Percentiles rank a stretch among this genome's conserved stretches.
Conservation (phyloP, 768 basidiomycete species). For the Trametes cubensis region DNA sequence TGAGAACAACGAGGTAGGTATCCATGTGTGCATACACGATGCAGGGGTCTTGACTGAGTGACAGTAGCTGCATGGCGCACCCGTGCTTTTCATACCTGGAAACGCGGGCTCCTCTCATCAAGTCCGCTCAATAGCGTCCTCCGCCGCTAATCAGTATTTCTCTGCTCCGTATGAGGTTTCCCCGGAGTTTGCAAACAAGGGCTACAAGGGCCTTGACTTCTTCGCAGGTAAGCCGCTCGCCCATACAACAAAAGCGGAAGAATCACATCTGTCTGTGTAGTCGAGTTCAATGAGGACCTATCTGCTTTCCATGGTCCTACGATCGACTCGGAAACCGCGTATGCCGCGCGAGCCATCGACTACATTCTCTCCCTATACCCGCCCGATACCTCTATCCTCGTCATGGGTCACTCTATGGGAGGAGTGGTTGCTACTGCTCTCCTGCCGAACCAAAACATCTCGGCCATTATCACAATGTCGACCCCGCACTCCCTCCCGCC, state of each 20-base stretch:
- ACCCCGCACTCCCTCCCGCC: constrained; percentile 90
- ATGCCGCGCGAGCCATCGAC: constrained; percentile 67
- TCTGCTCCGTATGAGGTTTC: constrained; percentile 59
- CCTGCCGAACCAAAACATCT: constrained; percentile 66
- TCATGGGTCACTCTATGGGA: constrained; percentile 98
- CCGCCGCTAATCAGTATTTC: constrained; percentile 81
- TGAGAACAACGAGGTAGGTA: constrained; percentile 65
- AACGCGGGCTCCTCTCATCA: constrained; percentile 96
- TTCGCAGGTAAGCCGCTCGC: constrained; percentile 66
- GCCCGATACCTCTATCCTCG: constrained; percentile 58
- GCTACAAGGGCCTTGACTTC: constrained; percentile 71
- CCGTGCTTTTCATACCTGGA: constrained; percentile 96
- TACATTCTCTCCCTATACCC: constrained; percentile 84
- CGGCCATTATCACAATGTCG: constrained; percentile 92
- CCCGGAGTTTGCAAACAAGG: constrained; percentile 51
- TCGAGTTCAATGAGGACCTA: constrained; percentile 96
- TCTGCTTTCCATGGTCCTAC: constrained; percentile 95
- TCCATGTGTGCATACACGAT: constrained; percentile 1
- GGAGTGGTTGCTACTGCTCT: constrained; percentile 86
- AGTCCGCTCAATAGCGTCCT: constrained; percentile 92
- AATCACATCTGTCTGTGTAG: constrained; percentile 39
- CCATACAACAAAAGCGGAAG: background rate
- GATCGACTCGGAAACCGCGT: constrained; percentile 77
- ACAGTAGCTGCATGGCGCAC: constrained; percentile 53
- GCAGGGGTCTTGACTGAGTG: constrained; percentile 23